Evolutionary conservation across 345 rosid genomes (phyloP), one percentile per base, ranked within the genome.

Genomic region (Cardiospermum halicacabum): DNA sequence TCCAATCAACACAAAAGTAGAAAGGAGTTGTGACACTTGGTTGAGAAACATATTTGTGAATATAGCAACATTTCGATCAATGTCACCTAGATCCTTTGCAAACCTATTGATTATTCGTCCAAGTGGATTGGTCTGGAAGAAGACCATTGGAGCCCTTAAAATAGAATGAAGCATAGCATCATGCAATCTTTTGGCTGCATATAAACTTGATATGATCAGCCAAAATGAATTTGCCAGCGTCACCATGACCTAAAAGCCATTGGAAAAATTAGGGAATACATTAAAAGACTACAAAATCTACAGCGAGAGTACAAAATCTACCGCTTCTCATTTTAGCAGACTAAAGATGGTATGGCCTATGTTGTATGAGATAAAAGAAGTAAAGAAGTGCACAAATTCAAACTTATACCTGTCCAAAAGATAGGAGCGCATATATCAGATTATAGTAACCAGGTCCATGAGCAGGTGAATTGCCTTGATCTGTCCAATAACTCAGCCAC

Each of bases 401-500:
- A 69, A 62, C 62, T 53, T 70, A 67, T 84, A 94, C 99, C 97
- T 94, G 99, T 56, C 91, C 80, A 80, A 91, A 42, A 55, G 97
- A 91, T 65, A 94, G 82, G 62, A 81, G 32, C 0, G 90, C 65
- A 77, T 94, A 94, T 25, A 91, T 64, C 62, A 77, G 51, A 77
- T 94, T 91, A 78, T 94, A 91, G 84, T 79, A 94, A 62, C 80
- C 72, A 36, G 90, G 78, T 30, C 93, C 89, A 67, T 85, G 84
- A 19, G 19, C 71, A 69, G 71, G 77, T 26, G 71, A 54, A 67
- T 76, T 45, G 62, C 85, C 84, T 79, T 82, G 88, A 80, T 84
- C 88, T 34, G 99, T 94, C 99, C 99, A 94, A 71, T 72, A 70
- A 75, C 99, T 94, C 78, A 91, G 79, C 99, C 99, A 94, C 31